Conservation (phyloP, 2,329 filamentous ascomycete genomes). For the Claviceps sorghi region DNA sequence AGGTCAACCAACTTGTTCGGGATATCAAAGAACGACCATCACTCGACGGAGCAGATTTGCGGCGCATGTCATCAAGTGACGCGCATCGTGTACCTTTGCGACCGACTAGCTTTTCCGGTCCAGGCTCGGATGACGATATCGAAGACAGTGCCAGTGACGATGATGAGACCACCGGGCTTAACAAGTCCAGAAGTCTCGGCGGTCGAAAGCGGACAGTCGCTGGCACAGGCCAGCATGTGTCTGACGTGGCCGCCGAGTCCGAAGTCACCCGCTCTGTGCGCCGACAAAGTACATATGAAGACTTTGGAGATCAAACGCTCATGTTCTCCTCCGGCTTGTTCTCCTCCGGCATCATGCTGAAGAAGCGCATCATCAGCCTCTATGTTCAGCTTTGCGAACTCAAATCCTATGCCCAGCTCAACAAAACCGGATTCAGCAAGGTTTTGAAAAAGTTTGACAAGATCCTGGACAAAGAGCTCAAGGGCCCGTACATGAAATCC, state of each 20-base stretch:
- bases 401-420: conserved; percentile 90
- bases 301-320: conserved; percentile 63
- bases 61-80: conserved; percentile 16
- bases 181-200: conserved; percentile 26
- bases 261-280: conserved; percentile 41
- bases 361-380: conserved; percentile 74
- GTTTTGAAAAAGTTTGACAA: conserved; percentile 98
- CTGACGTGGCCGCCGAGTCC: conserved; percentile 47
- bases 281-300: conserved; percentile 57
- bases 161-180: conserved; percentile 42
- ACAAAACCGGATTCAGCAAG: conserved; percentile 92
- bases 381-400: conserved; percentile 92
- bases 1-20: conserved; percentile 60
- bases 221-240: conserved; percentile 24
- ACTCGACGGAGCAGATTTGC: conserved; percentile 25
- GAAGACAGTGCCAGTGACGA: conserved; percentile 49
- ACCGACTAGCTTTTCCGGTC: conserved; percentile 25
- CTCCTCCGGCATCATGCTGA: conserved; percentile 65
- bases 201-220: conserved; percentile 25
- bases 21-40: conserved; percentile 57
- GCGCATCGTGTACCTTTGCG: conserved; percentile 12
- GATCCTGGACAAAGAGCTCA: conserved; percentile 70
- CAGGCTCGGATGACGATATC: conserved; percentile 35
- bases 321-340: conserved; percentile 46
- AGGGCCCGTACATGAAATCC: conserved; percentile 58